Percentiles rank a stretch among this genome's conserved stretches.
Conservation (phyloP, 1,139 yeast genomes). For the Candida albicans region DNA sequence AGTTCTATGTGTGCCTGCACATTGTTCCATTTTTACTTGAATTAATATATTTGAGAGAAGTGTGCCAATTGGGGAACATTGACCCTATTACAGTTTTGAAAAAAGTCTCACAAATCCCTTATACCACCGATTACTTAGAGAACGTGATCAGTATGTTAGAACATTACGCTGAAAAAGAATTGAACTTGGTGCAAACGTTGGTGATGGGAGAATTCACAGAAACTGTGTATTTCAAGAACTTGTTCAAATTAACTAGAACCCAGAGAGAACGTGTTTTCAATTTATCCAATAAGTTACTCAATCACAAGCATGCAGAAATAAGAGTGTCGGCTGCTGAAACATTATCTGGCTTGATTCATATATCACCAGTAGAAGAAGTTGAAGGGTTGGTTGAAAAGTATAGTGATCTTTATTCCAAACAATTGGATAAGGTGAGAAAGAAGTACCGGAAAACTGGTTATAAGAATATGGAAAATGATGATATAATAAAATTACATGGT, state of each 20-base stretch:
- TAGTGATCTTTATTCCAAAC: constrained; percentile 24
- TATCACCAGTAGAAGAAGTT: constrained; percentile 63
- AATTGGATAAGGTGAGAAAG: constrained; percentile 34
- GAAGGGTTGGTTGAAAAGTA: constrained; percentile 29
- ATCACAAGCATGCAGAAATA: constrained; percentile 71
- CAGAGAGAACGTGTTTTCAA: constrained; percentile 56
- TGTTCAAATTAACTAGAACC: constrained; percentile 50
- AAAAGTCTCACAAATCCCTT: constrained; percentile 60
- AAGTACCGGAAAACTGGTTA: constrained; percentile 28
- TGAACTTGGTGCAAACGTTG: constrained; percentile 67
- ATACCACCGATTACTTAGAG: constrained; percentile 42
- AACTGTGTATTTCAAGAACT: constrained; percentile 70
- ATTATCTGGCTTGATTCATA: constrained; percentile 78
- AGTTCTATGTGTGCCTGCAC: constrained; percentile 34
- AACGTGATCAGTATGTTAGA: constrained; percentile 54
- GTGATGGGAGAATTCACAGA: constrained; percentile 72
- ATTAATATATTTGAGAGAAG: constrained; percentile 73
- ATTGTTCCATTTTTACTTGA: constrained; percentile 73
- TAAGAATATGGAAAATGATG: constrained; percentile 37
- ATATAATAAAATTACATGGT: constrained; percentile 65
- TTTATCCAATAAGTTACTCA: constrained; percentile 54
- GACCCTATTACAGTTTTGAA: constrained; percentile 56
- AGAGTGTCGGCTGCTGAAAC: constrained; percentile 76
- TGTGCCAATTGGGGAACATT: constrained; percentile 70
- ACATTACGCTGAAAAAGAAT: constrained; percentile 37